These are phyloP conservation scores for Talaromyces sp. DNA, from an alignment of 2,329 filamentous ascomycete genomes.

Conservation along the genomic window DNA sequence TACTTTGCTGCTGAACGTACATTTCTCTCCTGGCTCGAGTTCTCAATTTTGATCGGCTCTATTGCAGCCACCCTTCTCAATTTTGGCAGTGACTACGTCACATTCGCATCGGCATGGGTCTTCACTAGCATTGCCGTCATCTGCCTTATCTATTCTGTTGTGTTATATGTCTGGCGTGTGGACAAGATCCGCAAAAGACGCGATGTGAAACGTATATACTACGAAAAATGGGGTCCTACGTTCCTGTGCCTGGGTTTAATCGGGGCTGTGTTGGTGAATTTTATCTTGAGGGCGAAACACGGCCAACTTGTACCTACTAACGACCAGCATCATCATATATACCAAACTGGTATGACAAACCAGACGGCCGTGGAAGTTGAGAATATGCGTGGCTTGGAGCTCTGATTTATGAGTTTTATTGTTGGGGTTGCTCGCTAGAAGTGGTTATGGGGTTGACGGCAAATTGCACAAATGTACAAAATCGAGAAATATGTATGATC, in stretches of 20 bases:
- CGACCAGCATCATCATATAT: not conserved
- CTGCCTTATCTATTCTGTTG: conserved; percentile 77
- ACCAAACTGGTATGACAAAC: not conserved
- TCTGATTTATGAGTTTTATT: conserved; percentile 4
- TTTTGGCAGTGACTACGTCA: conserved; percentile 62
- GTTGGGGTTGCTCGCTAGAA: not conserved
- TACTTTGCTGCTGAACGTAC: conserved; percentile 95
- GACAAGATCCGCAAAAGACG: conserved; percentile 76
- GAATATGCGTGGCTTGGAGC: not conserved
- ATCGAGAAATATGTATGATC: not conserved
- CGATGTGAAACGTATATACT: conserved; percentile 72
- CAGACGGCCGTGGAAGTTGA: not conserved
- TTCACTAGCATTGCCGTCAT: conserved; percentile 80
- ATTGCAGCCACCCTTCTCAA: conserved; percentile 82
- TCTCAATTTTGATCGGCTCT: conserved; percentile 87
- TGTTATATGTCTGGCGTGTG: conserved; percentile 84
- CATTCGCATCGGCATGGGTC: conserved; percentile 66
- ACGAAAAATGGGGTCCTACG: conserved; percentile 83
- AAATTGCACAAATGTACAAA: not conserved
- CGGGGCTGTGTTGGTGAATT: conserved; percentile 71
- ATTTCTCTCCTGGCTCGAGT: conserved; percentile 96
- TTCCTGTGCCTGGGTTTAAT: conserved; percentile 71
- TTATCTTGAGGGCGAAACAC: conserved; percentile 70
- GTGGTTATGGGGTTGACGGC: not conserved
- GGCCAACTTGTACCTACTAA: conserved; percentile 11